Percentiles rank a stretch among this genome's conserved stretches.
Conservation (phyloP, 129 eudicot species). For the Tagetes patula region DNA sequence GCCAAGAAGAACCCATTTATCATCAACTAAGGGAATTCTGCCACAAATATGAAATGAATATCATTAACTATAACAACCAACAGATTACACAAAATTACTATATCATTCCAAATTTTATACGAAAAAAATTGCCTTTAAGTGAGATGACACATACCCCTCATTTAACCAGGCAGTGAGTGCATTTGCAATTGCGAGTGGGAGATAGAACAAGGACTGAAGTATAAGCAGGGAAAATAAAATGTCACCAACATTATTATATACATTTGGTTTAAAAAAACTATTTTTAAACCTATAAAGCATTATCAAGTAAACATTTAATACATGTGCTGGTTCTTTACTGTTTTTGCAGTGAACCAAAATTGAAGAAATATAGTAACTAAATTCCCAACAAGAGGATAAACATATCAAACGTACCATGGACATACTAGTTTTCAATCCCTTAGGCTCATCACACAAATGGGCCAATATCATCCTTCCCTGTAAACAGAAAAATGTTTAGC, state of each 20-base stretch:
- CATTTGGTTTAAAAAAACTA: neutral
- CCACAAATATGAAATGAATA: conserved; percentile 21
- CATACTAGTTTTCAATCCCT: conserved; percentile 96
- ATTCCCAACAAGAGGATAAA: conserved; percentile 1
- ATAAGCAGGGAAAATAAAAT: conserved; percentile 15
- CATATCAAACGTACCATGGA: conserved; percentile 69
- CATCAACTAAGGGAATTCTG: conserved; percentile 95
- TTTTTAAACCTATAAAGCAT: neutral
- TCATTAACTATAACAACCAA: conserved; percentile 9
- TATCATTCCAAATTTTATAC: neutral
- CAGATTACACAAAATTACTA: neutral
- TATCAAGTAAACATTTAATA: neutral
- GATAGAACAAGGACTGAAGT: conserved; percentile 78
- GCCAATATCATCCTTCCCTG: conserved; percentile 99
- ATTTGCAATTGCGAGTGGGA: conserved; percentile 94
- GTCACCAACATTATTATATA: neutral
- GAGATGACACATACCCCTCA: conserved; percentile 69
- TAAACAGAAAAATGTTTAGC: conserved; percentile 24
- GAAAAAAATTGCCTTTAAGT: neutral
- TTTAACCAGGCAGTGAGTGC: conserved; percentile 90
- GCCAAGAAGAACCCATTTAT: conserved; percentile 90
- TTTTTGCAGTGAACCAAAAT: neutral
- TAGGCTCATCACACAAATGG: conserved; percentile 97
- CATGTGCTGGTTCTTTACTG: neutral
- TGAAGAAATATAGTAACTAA: neutral